Conservation (phyloP, 2,329 filamentous ascomycete species). For the Colletotrichum karsti region DNA sequence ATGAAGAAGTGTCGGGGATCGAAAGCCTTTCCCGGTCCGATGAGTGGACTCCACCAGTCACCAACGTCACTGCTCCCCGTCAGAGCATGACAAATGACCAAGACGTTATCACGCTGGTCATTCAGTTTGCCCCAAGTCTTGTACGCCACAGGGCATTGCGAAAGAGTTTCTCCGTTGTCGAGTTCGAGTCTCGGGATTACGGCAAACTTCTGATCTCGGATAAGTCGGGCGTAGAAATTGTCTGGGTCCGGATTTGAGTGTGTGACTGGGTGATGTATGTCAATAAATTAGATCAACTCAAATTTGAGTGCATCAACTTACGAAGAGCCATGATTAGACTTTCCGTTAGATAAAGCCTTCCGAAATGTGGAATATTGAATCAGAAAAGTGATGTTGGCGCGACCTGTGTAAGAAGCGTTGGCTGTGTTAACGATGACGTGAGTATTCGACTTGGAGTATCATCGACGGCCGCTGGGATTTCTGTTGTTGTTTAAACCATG, state of each 20-base stretch:
- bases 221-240: slow-evolving; percentile 87
- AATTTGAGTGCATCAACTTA: neutral
- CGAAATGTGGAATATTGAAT: no score
- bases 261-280: neutral
- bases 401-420: no score
- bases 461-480: no score
- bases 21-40: slow-evolving; percentile 80
- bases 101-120: slow-evolving; percentile 68
- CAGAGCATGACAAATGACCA: slow-evolving; percentile 84
- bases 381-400: no score
- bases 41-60: slow-evolving; percentile 88
- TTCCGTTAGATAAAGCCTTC: neutral
- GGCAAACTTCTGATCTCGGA: slow-evolving; percentile 87
- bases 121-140: slow-evolving; percentile 71
- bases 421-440: no score
- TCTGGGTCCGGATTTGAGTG: slow-evolving; percentile 61
- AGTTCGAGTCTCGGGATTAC: slow-evolving; percentile 89
- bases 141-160: slow-evolving; percentile 77
- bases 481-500: no score
- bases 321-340: neutral
- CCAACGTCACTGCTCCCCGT: slow-evolving; percentile 86
- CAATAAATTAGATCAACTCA: neutral
- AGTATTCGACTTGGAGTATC: no score
- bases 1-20: slow-evolving; percentile 88
- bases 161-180: slow-evolving; percentile 85